These are phyloP conservation scores for Pleurotus giganteus DNA, from an alignment of 768 basidiomycete species.

Conservation along the genomic window DNA sequence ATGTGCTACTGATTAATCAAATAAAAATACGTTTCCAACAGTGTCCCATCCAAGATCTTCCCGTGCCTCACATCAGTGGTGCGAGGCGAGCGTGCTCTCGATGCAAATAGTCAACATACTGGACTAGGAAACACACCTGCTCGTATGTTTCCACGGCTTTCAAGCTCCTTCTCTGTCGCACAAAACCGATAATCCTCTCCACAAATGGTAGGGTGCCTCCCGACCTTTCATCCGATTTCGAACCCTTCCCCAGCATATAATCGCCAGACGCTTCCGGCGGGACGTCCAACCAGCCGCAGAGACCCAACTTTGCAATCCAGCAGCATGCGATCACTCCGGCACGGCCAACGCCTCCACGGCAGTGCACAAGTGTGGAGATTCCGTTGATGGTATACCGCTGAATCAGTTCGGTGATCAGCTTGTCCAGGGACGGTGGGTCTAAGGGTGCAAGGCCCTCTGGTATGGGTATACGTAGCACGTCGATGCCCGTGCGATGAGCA, in stretches of 20 bases:
- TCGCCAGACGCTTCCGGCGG: background rate
- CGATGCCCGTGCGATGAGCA: slow-evolving; percentile 65
- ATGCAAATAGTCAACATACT: slow-evolving; percentile 67
- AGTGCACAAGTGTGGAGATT: slow-evolving; percentile 76
- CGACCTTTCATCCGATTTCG: background rate
- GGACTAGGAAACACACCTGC: slow-evolving; percentile 82
- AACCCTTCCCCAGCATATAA: background rate
- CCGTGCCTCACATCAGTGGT: background rate
- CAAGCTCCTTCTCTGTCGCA: slow-evolving; percentile 72
- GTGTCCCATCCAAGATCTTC: background rate
- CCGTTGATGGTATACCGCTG: slow-evolving; percentile 72
- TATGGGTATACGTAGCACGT: slow-evolving; percentile 81
- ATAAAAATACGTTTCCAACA: background rate
- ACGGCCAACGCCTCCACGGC: slow-evolving; percentile 91
- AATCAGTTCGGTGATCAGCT: slow-evolving; percentile 63
- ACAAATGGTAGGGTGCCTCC: slow-evolving; percentile 56
- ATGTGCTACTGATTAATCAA: background rate
- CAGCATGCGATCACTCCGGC: slow-evolving; percentile 91
- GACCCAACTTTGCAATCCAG: slow-evolving; percentile 89
- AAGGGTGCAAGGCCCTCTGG: slow-evolving; percentile 88
- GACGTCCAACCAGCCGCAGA: slow-evolving; percentile 67
- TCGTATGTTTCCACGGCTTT: slow-evolving; percentile 96
- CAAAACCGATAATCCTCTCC: slow-evolving; percentile 68
- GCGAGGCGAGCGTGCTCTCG: background rate
- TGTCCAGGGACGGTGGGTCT: slow-evolving; percentile 54